phyloP scores from a whole-genome alignment of 1,284 basidiomycete genomes.

The Irpex sp. region DNA sequence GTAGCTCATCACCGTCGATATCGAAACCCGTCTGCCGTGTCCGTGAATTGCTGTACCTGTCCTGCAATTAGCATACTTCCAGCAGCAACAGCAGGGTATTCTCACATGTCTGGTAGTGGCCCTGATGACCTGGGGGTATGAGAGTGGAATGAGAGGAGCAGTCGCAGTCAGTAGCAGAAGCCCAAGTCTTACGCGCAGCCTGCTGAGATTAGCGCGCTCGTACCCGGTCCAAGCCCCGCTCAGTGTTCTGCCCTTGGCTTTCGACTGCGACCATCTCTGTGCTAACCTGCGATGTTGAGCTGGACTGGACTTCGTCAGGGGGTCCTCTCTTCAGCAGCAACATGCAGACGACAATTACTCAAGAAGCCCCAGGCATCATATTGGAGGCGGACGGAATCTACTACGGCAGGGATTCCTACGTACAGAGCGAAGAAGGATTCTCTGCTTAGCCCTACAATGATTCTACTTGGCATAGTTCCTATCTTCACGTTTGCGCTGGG shows the following conservation, averaged over 20 bases:
- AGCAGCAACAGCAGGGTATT: background rate
- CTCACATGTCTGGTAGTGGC: constrained; percentile 1
- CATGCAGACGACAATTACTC: background rate
- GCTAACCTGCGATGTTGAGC: background rate
- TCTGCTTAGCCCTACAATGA: constrained; percentile 66
- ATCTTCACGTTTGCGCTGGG: constrained; percentile 90
- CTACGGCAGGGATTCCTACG: constrained; percentile 16
- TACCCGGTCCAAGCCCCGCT: background rate
- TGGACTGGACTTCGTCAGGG: background rate
- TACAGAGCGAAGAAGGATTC: constrained; percentile 55
- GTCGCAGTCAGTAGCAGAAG: background rate
- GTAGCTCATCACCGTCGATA: constrained; percentile 70
- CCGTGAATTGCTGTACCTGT: constrained; percentile 29
- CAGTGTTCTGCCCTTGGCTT: background rate
- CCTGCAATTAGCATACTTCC: background rate
- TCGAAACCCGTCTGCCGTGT: constrained; percentile 44
- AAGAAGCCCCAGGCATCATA: background rate
- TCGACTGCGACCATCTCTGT: background rate
- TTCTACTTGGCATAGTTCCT: constrained; percentile 83
- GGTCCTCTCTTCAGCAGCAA: background rate
- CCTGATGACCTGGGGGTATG: constrained; percentile 1
- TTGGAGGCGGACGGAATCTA: constrained; percentile 9
- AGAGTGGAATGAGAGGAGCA: background rate
- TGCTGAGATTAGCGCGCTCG: background rate
- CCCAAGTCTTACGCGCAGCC: background rate